A percentile compares a stretch with the other conserved stretches of the same genome.
phyloP scores from a whole-genome alignment of 2,329 filamentous ascomycete species.

The Ophiostoma piceae region DNA sequence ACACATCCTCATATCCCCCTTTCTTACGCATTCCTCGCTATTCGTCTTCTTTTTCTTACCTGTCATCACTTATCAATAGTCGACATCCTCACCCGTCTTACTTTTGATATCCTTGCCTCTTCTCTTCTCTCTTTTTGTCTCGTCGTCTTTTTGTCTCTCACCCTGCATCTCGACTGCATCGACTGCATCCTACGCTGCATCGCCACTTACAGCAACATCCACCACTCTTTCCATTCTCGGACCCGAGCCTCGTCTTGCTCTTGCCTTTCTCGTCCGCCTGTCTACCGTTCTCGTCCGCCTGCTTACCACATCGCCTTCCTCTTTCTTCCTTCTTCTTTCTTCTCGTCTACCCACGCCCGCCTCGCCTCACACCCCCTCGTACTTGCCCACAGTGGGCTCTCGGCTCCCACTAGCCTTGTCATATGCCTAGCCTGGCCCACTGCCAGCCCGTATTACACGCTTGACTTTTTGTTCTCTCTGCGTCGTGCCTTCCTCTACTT shows the following conservation, averaged over 20 bases:
- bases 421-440: conserved; percentile 20
- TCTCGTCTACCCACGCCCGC: neutral
- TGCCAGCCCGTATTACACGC: neutral
- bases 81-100: neutral
- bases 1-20: conserved; percentile 9
- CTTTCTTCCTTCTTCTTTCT: neutral
- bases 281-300: neutral
- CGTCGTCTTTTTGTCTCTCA: neutral
- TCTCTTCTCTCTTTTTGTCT: neutral
- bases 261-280: neutral
- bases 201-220: no score
- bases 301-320: neutral
- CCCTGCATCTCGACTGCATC: neutral
- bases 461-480: neutral
- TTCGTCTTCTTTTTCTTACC: neutral
- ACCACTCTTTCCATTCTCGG: no score
- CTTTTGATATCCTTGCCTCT: neutral
- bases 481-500: conserved; percentile 11
- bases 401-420: conserved; percentile 21
- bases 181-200: no score
- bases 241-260: no score
- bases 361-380: neutral
- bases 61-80: neutral
- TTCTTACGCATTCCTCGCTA: neutral
- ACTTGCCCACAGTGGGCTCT: conserved; percentile 5